Conservation (phyloP, 2,329 filamentous ascomycete species). For the Anisogramma anomala region DNA sequence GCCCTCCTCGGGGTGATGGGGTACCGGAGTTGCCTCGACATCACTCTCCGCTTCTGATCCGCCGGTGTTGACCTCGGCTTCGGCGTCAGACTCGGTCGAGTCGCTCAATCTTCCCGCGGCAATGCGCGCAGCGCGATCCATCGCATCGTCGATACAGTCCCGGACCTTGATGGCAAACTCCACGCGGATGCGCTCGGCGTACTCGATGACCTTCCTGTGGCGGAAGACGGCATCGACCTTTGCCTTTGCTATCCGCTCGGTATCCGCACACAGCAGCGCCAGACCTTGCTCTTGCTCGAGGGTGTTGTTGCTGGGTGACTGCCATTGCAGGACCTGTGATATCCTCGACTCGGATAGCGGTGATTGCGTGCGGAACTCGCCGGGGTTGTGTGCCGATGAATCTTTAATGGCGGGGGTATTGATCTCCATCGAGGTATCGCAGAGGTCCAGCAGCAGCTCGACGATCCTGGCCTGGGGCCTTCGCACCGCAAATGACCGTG, state of each 20-base stretch:
- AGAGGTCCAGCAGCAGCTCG: constrained; percentile 86
- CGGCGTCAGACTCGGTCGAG: constrained; percentile 52
- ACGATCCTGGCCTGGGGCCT: constrained; percentile 87
- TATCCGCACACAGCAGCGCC: constrained; percentile 78
- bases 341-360: constrained; percentile 93
- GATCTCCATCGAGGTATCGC: constrained; percentile 90
- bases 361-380: constrained; percentile 83
- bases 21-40: constrained; percentile 26
- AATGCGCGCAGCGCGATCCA: constrained; percentile 80
- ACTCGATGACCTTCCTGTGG: constrained; percentile 87
- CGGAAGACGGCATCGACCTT: constrained; percentile 92
- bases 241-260: constrained; percentile 67
- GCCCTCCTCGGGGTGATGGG: constrained; percentile 31
- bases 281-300: constrained; percentile 89
- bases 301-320: constrained; percentile 82
- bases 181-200: constrained; percentile 86
- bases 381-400: constrained; percentile 49
- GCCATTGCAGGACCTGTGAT: constrained; percentile 90
- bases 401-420: constrained; percentile 92
- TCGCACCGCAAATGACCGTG: constrained; percentile 80
- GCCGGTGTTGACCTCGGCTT: constrained; percentile 27
- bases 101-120: constrained; percentile 77
- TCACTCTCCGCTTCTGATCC: constrained; percentile 20
- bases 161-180: constrained; percentile 90
- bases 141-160: constrained; percentile 85